phyloP scores from a whole-genome alignment of 2,329 filamentous ascomycete genomes.

The Monosporascus cannonballus region DNA sequence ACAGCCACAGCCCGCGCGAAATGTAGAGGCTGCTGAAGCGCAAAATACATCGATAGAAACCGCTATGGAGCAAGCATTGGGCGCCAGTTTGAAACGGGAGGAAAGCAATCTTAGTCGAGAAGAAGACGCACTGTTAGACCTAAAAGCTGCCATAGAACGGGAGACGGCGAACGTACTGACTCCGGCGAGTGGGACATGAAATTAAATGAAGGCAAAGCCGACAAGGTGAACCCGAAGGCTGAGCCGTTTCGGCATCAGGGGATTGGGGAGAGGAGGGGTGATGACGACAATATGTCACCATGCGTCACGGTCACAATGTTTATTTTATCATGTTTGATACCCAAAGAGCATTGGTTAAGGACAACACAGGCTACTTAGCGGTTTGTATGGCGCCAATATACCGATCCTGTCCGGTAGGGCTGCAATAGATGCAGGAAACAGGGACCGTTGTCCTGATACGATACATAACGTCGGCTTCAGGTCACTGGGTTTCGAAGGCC shows the following conservation, averaged over 20 bases:
- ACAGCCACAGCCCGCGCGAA: slow-evolving; percentile 5
- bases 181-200: neutral
- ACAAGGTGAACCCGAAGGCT: neutral
- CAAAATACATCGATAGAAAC: slow-evolving; percentile 4
- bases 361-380: neutral
- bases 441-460: too few species aligned
- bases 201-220: neutral
- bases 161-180: slow-evolving; percentile 6
- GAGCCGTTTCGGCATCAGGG: neutral
- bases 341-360: neutral
- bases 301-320: neutral
- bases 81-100: slow-evolving; percentile 4
- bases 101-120: slow-evolving; percentile 19
- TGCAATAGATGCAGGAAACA: neutral
- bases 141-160: slow-evolving; percentile 19
- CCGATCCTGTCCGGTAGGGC: neutral
- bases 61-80: slow-evolving; percentile 5
- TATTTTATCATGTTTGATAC: neutral
- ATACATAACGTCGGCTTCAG: neutral
- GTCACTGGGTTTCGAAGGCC: neutral
- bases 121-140: slow-evolving; percentile 21
- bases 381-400: neutral
- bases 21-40: neutral
- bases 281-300: neutral
- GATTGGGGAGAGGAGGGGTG: neutral